Evolutionary conservation across 176 grass and related monocot genomes (phyloP).

Genomic region (Cenchrus fungigraminus): DNA sequence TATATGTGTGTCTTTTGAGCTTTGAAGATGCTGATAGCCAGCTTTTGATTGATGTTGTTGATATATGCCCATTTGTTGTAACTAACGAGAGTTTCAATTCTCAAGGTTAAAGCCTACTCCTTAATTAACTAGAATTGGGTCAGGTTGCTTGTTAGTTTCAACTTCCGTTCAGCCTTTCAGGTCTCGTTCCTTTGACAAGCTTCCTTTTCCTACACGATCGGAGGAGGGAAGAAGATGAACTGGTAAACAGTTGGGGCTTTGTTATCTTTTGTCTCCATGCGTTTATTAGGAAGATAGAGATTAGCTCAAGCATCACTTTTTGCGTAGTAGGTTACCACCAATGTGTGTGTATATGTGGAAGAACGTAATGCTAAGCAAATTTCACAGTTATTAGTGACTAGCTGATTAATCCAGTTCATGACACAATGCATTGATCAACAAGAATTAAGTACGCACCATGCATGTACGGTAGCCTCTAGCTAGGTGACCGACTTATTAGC

Average conservation of each 20-base stretch:
- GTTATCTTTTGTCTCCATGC: background rate
- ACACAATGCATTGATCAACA: background rate
- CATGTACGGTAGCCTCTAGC: background rate
- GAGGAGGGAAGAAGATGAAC: background rate
- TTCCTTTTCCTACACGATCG: background rate
- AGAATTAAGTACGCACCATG: background rate
- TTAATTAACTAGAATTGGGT: slow-evolving; percentile 14
- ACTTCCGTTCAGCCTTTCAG: slow-evolving; percentile 10
- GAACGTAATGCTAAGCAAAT: background rate
- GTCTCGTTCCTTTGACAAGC: slow-evolving; percentile 23
- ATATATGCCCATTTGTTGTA: slow-evolving; percentile 34
- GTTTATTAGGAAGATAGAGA: background rate
- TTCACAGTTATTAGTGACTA: background rate
- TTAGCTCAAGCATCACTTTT: background rate
- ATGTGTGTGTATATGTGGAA: background rate
- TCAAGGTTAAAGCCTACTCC: slow-evolving; percentile 2
- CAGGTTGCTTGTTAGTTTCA: slow-evolving; percentile 13
- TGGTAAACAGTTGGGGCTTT: background rate
- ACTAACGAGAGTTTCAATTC: slow-evolving; percentile 34
- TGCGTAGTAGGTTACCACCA: slow-evolving; percentile 2
- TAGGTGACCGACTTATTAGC: background rate
- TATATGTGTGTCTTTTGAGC: background rate
- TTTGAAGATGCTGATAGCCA: background rate
- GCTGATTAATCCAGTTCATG: background rate
- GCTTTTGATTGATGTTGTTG: background rate